These are phyloP conservation scores for Trapa bicornis DNA, from an alignment of 345 rosid genomes.

Conservation along the genomic window DNA sequence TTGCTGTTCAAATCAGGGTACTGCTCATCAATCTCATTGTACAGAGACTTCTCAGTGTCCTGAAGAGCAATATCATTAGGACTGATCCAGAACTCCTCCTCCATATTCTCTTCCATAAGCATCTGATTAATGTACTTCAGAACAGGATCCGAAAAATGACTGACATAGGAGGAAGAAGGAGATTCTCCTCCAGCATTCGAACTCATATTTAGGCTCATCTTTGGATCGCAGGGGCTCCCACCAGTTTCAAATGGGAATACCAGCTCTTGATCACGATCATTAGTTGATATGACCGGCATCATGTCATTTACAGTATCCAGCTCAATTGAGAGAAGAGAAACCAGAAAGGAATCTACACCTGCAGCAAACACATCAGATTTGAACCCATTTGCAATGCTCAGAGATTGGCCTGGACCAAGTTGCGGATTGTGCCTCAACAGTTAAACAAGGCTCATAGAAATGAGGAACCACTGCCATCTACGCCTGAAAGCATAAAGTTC, in stretches of 20 bases:
- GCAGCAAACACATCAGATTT: background rate
- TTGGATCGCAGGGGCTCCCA: constrained; percentile 1
- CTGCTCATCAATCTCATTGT: constrained; percentile 40
- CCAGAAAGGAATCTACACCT: background rate
- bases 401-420: background rate
- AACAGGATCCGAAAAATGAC: constrained; percentile 32
- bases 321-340: background rate
- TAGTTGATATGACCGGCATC: background rate
- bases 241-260: background rate
- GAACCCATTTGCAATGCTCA: background rate
- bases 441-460: background rate
- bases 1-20: constrained; percentile 12
- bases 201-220: background rate
- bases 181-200: constrained; percentile 6
- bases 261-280: background rate
- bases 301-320: background rate
- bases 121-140: constrained; percentile 50
- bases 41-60: constrained; percentile 54
- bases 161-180: constrained; percentile 28
- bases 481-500: no score
- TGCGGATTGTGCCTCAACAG: background rate
- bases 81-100: constrained; percentile 32
- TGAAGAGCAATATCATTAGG: constrained; percentile 47
- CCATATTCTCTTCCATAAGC: constrained; percentile 68
- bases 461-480: constrained; percentile 3